Evolutionary conservation across 2,329 filamentous ascomycete genomes (phyloP), one percentile per base, ranked within the genome.

Genomic region (Aspergillus proliferans): DNA sequence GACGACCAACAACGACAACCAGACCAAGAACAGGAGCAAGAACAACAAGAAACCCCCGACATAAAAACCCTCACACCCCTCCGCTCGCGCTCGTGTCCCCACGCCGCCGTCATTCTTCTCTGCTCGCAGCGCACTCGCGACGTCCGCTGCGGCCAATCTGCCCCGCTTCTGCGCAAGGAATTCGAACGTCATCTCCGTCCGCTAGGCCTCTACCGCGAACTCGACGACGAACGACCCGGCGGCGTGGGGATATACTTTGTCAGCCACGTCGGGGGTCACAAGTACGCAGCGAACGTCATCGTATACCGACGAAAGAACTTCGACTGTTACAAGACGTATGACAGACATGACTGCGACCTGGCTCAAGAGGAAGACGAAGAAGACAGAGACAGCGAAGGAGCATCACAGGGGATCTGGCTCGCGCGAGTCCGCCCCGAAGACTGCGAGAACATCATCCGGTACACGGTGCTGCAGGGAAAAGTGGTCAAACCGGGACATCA

Each of bases 171-270:
- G n/a, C 81, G 84, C 42, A 85, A 85, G 61, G 93, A 97, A 71
- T 82, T 98, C 47, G 89, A 95, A 74, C 81, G 92, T 1, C 89
- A 96, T 66, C 78, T 97, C 33, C 84, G 90, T 0, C 87, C 88
- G 1, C 75, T 95, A 10, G 91, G 90, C 0, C 73, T 98, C 18
- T 91, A 86, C 68, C 84, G 93, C 26, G 92, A 97, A 65, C 72
- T 93, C 43, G 83, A 94, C 64, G 93, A 98, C 66, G 84, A 90
- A 67, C 76, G 93, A 50, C 89, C 91, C 0, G 92, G 92, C 9
- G 93, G 93, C 10, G 92, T 96, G 5, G 92, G 89, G 0, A 88
- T 98, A 56, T 95, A 95, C 72, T 97, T 96, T 66, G 94, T 97
- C 64, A 92, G 84, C 58, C 93, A 98, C 64, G 90, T 96, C 2